A percentile compares a stretch with the other conserved stretches of the same genome.
Conservation (phyloP, 2,329 filamentous ascomycete genomes). For the Akanthomyces muscarius region DNA sequence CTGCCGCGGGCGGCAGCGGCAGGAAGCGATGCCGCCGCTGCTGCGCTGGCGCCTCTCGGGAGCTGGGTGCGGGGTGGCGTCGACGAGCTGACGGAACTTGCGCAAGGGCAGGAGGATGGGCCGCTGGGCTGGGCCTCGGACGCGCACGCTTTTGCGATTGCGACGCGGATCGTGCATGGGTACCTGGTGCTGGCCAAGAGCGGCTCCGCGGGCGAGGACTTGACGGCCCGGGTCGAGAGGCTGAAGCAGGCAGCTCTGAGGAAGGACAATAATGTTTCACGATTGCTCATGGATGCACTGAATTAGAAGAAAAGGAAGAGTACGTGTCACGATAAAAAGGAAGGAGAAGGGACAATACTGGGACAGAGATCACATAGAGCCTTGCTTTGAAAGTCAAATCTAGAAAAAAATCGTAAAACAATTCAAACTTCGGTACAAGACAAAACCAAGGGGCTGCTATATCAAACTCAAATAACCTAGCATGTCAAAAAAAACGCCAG, state of each 20-base stretch:
- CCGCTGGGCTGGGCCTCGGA: conserved; percentile 70
- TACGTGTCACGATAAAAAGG: not conserved
- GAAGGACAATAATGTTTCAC: conserved; percentile 25
- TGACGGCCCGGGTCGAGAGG: conserved; percentile 19
- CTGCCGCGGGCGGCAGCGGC: conserved; percentile 24
- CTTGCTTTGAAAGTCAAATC: conserved; percentile 1
- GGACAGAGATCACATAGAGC: not conserved
- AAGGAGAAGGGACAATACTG: not conserved
- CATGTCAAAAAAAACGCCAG: not conserved
- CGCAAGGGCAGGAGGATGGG: conserved; percentile 48
- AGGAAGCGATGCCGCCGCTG: conserved; percentile 17
- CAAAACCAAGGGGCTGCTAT: not conserved
- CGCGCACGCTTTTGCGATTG: conserved; percentile 62
- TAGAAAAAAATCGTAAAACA: not conserved
- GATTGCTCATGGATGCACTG: conserved; percentile 25
- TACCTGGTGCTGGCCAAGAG: conserved; percentile 32
- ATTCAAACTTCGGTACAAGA: not conserved
- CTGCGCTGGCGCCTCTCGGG: conserved; percentile 27
- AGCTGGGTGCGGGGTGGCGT: conserved; percentile 52
- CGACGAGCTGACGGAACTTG: conserved; percentile 33
- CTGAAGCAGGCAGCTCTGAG: conserved; percentile 12
- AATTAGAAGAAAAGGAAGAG: not conserved
- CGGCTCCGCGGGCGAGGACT: conserved; percentile 12
- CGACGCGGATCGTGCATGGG: conserved; percentile 42
- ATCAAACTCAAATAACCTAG: not conserved